phyloP scores from a whole-genome alignment of 2,329 filamentous ascomycete species.

The Alternaria angustiovoidea region DNA sequence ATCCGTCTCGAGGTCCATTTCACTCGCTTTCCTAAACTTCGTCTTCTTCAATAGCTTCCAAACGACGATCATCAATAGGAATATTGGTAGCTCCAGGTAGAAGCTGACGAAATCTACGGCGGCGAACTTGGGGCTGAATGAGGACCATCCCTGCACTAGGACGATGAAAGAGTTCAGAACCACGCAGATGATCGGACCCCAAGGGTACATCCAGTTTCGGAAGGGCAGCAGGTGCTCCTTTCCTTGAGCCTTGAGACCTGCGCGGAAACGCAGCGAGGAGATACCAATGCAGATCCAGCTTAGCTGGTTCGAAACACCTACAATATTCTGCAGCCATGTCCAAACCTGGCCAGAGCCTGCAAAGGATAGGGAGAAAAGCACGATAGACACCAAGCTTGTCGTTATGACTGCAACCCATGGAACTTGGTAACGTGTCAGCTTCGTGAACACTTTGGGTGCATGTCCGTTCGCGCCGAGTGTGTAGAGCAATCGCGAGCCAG shows the following conservation, averaged over 20 bases:
- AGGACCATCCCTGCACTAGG: slow-evolving; percentile 49
- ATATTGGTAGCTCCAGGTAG: slow-evolving; percentile 54
- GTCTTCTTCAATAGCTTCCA: slow-evolving; percentile 44
- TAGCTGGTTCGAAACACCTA: slow-evolving; percentile 63
- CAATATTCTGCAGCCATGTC: slow-evolving; percentile 75
- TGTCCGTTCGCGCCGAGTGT: slow-evolving; percentile 65
- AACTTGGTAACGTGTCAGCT: slow-evolving; percentile 54
- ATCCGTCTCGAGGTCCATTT: slow-evolving; percentile 44
- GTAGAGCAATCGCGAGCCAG: slow-evolving; percentile 63
- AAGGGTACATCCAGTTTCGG: slow-evolving; percentile 67
- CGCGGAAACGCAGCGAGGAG: slow-evolving; percentile 66
- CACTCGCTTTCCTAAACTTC: slow-evolving; percentile 32
- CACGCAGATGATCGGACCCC: slow-evolving; percentile 54
- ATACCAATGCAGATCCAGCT: slow-evolving; percentile 64
- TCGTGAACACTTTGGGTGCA: slow-evolving; percentile 75
- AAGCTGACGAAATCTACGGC: slow-evolving; percentile 59
- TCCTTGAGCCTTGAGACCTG: slow-evolving; percentile 55
- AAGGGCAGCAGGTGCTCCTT: slow-evolving; percentile 57
- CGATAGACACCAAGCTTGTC: slow-evolving; percentile 48
- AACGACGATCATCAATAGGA: slow-evolving; percentile 35
- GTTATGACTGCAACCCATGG: slow-evolving; percentile 50
- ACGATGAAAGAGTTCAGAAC: slow-evolving; percentile 41
- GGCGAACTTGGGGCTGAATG: slow-evolving; percentile 61
- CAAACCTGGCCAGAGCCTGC: slow-evolving; percentile 50
- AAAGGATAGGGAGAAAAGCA: slow-evolving; percentile 55